A percentile compares a stretch with the other conserved stretches of the same genome.
Evolutionary conservation across 164 flowering plant genomes (phyloP).

Genomic region (Amborella trichopoda): DNA sequence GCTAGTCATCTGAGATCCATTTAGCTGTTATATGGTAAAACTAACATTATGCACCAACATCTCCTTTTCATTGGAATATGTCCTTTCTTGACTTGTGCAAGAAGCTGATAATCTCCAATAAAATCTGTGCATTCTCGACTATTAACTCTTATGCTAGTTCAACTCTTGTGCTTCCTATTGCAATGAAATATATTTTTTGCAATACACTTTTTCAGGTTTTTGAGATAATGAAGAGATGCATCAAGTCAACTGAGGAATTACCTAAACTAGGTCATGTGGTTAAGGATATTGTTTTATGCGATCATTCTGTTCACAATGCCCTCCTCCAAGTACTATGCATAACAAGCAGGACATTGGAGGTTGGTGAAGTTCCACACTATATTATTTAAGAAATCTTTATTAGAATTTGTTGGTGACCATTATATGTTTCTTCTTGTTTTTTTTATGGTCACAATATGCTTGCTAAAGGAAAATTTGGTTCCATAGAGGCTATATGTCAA

Average conservation of each 20-base stretch:
- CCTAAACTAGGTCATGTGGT: conserved; percentile 38
- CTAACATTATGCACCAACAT: too few relatives aligned
- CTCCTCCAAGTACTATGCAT: conserved; percentile 61
- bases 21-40: too few relatives aligned
- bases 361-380: conserved; percentile 10
- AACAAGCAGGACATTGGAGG: conserved; percentile 61
- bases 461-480: too few relatives aligned
- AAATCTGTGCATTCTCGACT: too few relatives aligned
- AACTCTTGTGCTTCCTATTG: background rate
- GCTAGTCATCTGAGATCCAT: too few relatives aligned
- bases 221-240: conserved; percentile 64
- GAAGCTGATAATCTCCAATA: too few relatives aligned
- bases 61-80: too few relatives aligned
- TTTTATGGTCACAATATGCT: background rate
- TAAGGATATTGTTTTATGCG: conserved; percentile 41
- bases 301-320: conserved; percentile 67
- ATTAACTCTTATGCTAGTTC: too few relatives aligned
- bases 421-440: background rate
- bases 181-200: background rate
- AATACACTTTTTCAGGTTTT: conserved; percentile 63
- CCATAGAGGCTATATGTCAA: conserved; percentile 54
- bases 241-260: conserved; percentile 21
- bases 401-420: background rate
- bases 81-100: too few relatives aligned
- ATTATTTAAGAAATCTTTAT: background rate